phyloP scores from a whole-genome alignment of 208 protist species.

The Acanthamoeba culbertsoni region DNA sequence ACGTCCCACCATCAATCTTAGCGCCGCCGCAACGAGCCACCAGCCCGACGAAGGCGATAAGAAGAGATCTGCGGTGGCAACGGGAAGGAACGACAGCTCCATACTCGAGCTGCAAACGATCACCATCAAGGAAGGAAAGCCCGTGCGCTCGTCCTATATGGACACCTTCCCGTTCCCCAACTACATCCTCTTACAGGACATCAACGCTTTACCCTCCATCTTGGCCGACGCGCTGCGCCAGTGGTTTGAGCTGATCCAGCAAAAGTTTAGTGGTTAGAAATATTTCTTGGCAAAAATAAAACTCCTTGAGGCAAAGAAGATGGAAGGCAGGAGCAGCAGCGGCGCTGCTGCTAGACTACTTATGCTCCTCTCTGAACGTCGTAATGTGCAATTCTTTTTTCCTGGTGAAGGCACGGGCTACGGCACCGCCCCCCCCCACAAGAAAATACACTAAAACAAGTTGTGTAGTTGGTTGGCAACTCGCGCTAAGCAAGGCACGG shows the following conservation, averaged over 20 bases:
- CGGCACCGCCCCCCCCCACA: no score
- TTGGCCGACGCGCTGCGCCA: slow-evolving; percentile 98
- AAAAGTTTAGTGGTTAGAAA: slow-evolving; percentile 44
- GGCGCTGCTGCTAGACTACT: no score
- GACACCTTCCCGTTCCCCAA: slow-evolving; percentile 99
- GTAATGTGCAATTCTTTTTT: no score
- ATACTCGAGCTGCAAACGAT: slow-evolving; percentile 56
- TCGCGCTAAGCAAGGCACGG: no score
- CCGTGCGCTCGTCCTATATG: slow-evolving; percentile 90
- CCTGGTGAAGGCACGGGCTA: no score
- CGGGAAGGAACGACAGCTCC: not conserved
- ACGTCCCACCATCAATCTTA: not conserved
- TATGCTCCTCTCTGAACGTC: no score
- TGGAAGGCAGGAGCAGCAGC: no score
- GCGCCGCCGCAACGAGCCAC: not conserved
- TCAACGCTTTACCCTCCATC: slow-evolving; percentile 94
- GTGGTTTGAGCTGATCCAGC: slow-evolving; percentile 94
- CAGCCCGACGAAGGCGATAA: not conserved
- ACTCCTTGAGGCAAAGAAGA: no score
- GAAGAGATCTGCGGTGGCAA: not conserved
- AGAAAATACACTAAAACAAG: no score
- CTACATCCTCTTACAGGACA: slow-evolving; percentile 98
- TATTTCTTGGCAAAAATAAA: no score
- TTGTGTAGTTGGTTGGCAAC: no score
- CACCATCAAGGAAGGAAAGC: slow-evolving; percentile 1